Evolutionary conservation across 2,329 filamentous ascomycete species (phyloP).

Genomic region (Apiospora koreana): DNA sequence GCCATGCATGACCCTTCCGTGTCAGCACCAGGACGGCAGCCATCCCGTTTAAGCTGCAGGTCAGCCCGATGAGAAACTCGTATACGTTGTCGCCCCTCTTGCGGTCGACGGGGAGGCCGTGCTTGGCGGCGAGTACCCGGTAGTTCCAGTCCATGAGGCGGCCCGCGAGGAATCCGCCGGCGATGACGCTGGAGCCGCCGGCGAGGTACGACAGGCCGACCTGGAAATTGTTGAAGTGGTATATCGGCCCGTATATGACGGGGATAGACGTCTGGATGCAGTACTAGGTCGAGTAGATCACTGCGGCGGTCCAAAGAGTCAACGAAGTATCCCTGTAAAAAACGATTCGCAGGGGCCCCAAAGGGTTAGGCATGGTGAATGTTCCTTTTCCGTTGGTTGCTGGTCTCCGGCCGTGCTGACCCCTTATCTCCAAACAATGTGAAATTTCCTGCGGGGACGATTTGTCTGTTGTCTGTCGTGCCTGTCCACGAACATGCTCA

Average conservation of each 20-base stretch:
- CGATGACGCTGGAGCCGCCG: not conserved
- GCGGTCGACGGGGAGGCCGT: constrained; percentile 40
- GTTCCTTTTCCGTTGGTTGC: constrained; percentile 44
- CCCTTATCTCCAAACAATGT: not conserved
- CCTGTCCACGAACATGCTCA: not conserved
- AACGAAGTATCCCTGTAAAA: not conserved
- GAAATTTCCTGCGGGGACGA: not conserved
- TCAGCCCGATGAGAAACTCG: constrained; percentile 20
- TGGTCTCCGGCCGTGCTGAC: constrained; percentile 42
- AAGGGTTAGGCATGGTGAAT: constrained; percentile 36
- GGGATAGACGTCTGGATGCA: not conserved
- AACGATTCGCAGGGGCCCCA: not conserved
- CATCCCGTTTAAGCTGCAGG: not conserved
- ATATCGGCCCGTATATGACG: not conserved
- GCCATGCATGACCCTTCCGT: not conserved
- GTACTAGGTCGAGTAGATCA: not conserved
- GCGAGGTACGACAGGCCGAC: not conserved
- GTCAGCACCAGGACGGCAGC: not conserved
- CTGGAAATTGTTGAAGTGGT: not conserved
- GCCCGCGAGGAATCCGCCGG: not conserved
- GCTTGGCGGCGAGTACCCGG: not conserved
- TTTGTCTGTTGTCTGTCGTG: not conserved
- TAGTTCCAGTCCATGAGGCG: constrained; percentile 1
- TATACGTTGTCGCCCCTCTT: constrained; percentile 49
- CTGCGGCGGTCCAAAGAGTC: not conserved